A percentile compares a stretch with the other conserved stretches of the same genome.
Conservation (phyloP, 2,329 filamentous ascomycete genomes). For the Endocalyx cinctus region DNA sequence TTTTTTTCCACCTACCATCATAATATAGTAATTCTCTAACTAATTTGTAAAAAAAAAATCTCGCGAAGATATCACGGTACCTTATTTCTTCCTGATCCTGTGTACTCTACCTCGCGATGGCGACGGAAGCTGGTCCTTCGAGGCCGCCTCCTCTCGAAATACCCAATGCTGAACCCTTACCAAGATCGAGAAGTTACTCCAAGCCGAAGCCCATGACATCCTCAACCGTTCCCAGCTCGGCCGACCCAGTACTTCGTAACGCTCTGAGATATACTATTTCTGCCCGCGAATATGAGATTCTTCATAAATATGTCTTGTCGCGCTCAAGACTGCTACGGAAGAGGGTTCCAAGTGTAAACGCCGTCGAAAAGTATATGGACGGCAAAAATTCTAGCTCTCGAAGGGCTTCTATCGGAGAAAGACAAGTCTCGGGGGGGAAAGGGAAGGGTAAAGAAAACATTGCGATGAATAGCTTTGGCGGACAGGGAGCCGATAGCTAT, state of each 20-base stretch:
- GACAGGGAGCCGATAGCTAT: conserved; percentile 53
- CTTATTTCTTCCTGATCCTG: too few relatives aligned
- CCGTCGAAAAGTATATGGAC: conserved; percentile 51
- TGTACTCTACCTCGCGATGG: too few relatives aligned
- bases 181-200: conserved; percentile 16
- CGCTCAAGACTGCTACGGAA: conserved; percentile 57
- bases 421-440: conserved; percentile 25
- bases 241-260: conserved; percentile 75
- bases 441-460: conserved; percentile 22
- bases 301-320: conserved; percentile 80
- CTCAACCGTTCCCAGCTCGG: too few relatives aligned
- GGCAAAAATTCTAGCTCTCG: conserved; percentile 23
- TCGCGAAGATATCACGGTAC: too few relatives aligned
- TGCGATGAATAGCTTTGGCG: conserved; percentile 9
- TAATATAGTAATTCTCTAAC: too few relatives aligned
- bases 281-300: conserved; percentile 76
- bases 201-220: conserved; percentile 18
- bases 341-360: conserved; percentile 50
- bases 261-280: conserved; percentile 82
- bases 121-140: conserved; percentile 15
- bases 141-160: conserved; percentile 16
- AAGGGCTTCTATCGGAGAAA: conserved; percentile 11
- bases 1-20: too few relatives aligned
- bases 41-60: too few relatives aligned
- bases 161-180: conserved; percentile 9